Percentiles rank a stretch among this genome's conserved stretches.
Conservation (phyloP, 768 basidiomycete genomes). For the Multifurca ochricompacta region DNA sequence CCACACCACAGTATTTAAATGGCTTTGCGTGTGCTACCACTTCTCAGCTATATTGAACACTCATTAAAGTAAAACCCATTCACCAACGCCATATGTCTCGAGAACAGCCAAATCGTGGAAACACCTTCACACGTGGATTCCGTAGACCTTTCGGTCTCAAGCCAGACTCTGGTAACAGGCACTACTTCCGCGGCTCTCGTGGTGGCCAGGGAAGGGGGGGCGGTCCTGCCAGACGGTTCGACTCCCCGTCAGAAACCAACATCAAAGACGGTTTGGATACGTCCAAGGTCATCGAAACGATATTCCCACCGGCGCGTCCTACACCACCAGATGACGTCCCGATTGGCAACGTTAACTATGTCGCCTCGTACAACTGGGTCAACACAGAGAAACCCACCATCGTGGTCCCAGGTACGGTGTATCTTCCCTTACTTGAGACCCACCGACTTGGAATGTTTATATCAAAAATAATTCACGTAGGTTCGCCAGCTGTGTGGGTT, state of each 20-base stretch:
- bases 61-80: background rate
- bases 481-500: conserved; percentile 53
- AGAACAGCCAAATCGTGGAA: background rate
- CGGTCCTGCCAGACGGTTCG: background rate
- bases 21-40: background rate
- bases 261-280: conserved; percentile 13
- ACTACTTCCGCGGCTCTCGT: conserved; percentile 1
- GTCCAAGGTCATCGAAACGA: conserved; percentile 3
- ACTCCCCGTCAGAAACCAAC: background rate
- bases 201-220: background rate
- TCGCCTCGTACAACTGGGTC: conserved; percentile 30
- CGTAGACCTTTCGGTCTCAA: background rate
- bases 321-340: background rate
- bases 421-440: background rate
- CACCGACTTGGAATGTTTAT: background rate
- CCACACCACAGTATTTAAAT: conserved; percentile 4
- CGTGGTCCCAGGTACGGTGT: conserved; percentile 26
- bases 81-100: background rate
- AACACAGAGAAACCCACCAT: conserved; percentile 24
- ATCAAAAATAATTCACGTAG: conserved; percentile 27
- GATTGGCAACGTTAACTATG: conserved; percentile 22
- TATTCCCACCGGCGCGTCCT: background rate
- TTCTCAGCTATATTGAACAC: background rate
- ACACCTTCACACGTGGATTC: background rate
- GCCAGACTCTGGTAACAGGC: background rate